Base-by-base conservation (phyloP, 768 basidiomycete species). In the Omphalotus guepiniiformis region DNA sequence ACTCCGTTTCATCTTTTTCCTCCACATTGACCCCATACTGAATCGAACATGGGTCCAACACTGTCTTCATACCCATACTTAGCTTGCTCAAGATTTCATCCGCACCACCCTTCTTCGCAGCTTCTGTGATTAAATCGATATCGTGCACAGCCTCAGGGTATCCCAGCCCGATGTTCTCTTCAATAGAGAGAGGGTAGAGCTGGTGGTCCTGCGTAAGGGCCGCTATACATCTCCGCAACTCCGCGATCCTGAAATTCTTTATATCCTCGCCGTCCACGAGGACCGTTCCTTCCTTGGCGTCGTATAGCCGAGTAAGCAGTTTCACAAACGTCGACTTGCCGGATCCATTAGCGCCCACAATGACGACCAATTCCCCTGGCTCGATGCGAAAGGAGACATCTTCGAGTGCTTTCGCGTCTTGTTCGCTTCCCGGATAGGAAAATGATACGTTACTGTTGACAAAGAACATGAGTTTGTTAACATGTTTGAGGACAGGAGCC, bases 321-420 rank as follows among this genome's bases (percentile, higher is more conserved):
- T 76, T 76, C 15, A 81, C 61, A 16, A 80, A 51, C 0, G 78
- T 77, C 3, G 75, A 73, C 51, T 80, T 80, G 1, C 78, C 79
- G 43, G 72, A 72, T 4, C 80, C 79, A 51, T 82, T 83, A 2
- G 63, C 62, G 22, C 80, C 79, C 6, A 83, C 80, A n/a, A 83
- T 63, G 27, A 81, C 73, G 15, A 77, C 72, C 11, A 80, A 64
- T 22, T 73, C 65, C 2, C 76, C 77, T 0, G 74, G 59, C 15
- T 69, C 60, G 41, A 82, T 72, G 3, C 52, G 60, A 16, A 80
- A 62, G 1, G 73, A 72, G 5, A 81, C 58, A 18, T 67, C 56
- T 7, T 60, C 55, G 15, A 79, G 49, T 3, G 69, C 71, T 19
- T 64, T 63, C 2, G 51, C 53, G 2, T 49, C 65, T 22, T 60